Conservation (phyloP, 2,329 filamentous ascomycete species). For the Fusarium neocosmosporiellum region DNA sequence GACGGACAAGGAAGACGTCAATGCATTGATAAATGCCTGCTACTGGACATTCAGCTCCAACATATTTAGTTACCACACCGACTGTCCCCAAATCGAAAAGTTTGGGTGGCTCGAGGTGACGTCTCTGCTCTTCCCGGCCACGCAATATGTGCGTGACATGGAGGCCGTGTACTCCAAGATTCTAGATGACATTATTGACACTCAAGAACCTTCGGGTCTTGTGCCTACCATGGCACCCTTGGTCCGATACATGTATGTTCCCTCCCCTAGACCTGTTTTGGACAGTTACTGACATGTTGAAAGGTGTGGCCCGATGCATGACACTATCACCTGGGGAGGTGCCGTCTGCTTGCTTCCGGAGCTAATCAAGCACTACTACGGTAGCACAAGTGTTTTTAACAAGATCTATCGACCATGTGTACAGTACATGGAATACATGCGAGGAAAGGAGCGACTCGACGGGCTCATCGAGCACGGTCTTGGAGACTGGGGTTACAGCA, state of each 20-base stretch:
- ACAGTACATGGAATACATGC: slow-evolving; percentile 56
- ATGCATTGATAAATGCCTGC: slow-evolving; percentile 55
- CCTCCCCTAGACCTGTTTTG: not conserved
- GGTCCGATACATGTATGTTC: slow-evolving; percentile 54
- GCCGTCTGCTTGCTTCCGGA: slow-evolving; percentile 52
- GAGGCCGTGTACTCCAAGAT: slow-evolving; percentile 60
- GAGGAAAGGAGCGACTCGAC: slow-evolving; percentile 51
- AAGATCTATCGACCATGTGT: slow-evolving; percentile 52
- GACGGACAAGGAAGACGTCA: slow-evolving; percentile 55
- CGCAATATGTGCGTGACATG: slow-evolving; percentile 59
- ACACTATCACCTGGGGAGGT: slow-evolving; percentile 58
- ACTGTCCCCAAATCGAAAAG: slow-evolving; percentile 60
- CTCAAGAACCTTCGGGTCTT: slow-evolving; percentile 56
- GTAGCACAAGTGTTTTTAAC: slow-evolving; percentile 49
- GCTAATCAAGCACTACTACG: slow-evolving; percentile 54
- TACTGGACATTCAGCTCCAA: slow-evolving; percentile 58
- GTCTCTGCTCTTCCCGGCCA: slow-evolving; percentile 56
- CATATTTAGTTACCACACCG: slow-evolving; percentile 59
- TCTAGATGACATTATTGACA: slow-evolving; percentile 58
- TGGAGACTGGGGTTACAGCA: slow-evolving; percentile 56
- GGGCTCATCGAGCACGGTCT: slow-evolving; percentile 57
- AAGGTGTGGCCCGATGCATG: slow-evolving; percentile 58
- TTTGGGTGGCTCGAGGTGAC: slow-evolving; percentile 62
- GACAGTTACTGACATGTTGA: slow-evolving; percentile 3
- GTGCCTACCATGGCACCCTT: slow-evolving; percentile 60